Evolutionary conservation across 2,329 filamentous ascomycete species (phyloP).

Genomic region (Cladosporium sp.): DNA sequence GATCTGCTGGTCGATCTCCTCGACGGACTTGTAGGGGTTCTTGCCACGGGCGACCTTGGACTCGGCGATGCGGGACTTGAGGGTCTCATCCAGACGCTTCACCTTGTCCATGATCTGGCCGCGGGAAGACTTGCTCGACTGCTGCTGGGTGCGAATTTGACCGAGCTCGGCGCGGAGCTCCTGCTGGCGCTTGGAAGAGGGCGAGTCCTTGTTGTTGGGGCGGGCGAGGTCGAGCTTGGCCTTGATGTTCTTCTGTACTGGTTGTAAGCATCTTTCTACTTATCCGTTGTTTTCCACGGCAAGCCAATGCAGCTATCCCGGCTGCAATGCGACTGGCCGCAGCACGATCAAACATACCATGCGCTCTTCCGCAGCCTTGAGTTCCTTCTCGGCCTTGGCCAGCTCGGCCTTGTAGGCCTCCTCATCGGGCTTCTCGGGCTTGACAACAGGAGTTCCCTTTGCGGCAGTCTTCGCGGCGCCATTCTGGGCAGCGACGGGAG

Average conservation of each 20-base stretch:
- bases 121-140: slow-evolving; percentile 78
- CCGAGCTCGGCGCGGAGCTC: slow-evolving; percentile 79
- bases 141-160: slow-evolving; percentile 82
- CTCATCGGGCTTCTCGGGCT: slow-evolving; percentile 84
- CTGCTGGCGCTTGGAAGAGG: slow-evolving; percentile 74
- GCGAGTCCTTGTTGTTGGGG: slow-evolving; percentile 77
- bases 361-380: slow-evolving; percentile 69
- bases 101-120: slow-evolving; percentile 79
- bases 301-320: slow-evolving; percentile 6
- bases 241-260: slow-evolving; percentile 71
- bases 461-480: slow-evolving; percentile 31
- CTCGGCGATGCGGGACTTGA: slow-evolving; percentile 79
- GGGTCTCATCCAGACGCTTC: slow-evolving; percentile 82
- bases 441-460: slow-evolving; percentile 38
- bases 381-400: slow-evolving; percentile 79
- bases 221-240: slow-evolving; percentile 80
- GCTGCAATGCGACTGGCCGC: not conserved
- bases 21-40: slow-evolving; percentile 77
- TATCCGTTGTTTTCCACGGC: not conserved
- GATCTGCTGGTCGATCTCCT: slow-evolving; percentile 84
- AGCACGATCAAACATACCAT: slow-evolving; percentile 25
- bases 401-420: slow-evolving; percentile 75
- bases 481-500: slow-evolving; percentile 33
- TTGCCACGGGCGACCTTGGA: slow-evolving; percentile 81
- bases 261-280: slow-evolving; percentile 17